Base-by-base conservation (phyloP, 2,329 filamentous ascomycete genomes). In the Fusarium guadeloupense region DNA sequence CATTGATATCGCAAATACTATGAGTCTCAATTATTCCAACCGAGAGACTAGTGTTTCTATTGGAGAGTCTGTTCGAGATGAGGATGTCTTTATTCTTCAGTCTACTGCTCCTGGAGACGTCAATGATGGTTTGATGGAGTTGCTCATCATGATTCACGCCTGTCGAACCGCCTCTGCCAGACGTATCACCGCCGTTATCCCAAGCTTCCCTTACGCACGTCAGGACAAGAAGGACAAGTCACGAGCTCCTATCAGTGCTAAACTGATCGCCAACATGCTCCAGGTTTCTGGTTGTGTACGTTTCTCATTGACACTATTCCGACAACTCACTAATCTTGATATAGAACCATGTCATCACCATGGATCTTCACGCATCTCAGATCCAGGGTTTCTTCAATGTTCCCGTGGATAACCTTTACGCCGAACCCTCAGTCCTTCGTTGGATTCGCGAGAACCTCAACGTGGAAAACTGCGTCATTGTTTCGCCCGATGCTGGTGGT, bases 21-120 rank as follows among this genome's bases (percentile, higher is more conserved):
- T 92, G 81, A 89, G 89, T 63, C 82, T 94, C 60, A 91, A 93
- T 74, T 93, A 93, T 79, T 93, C 91, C 41, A 94, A 94, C 76
- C 90, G 92, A 72, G 91, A 95, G 75, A 93, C 90, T 45, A 92
- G 89, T 68, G 93, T 98, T 54, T 97, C 93, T 17, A 96, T 97
- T 70, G 93, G 94, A 74, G 94, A 98, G 81, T 96, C 91, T 62
- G 94, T 98, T 50, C 86, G 94, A 78, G 94, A 98, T 75, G 94
- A 98, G 83, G 94, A 98, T 86, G 93, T 97, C 73, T 98, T 97
- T 81, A 96, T 98, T 71, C 83, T 98, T 58, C 94, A 98, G 79
- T 97, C 94, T 20, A 97, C 95, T 41, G 89, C 91, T 34, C 94
- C 94, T 3, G 93, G 94, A 75, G 93, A 97, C 74, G 96, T 98